A percentile compares a stretch with the other conserved stretches of the same genome.
Conservation (phyloP, 2,329 filamentous ascomycete genomes). For the Cladophialophora bantiana region DNA sequence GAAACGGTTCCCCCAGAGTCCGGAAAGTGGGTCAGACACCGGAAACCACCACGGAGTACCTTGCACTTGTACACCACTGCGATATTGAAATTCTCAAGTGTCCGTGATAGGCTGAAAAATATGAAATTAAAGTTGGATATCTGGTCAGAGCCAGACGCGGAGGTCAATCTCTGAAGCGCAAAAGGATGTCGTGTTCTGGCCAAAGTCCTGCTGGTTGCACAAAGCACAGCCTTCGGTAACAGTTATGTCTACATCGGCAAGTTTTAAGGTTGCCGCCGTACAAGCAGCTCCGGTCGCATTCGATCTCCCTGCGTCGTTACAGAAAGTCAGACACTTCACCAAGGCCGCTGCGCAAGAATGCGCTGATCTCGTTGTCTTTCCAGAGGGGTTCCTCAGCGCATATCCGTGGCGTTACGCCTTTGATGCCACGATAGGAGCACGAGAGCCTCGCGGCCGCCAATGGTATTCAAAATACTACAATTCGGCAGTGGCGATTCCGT, state of each 20-base stretch:
- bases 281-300: slow-evolving; percentile 18
- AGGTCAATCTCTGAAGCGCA: neutral
- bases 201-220: neutral
- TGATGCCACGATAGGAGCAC: slow-evolving; percentile 74
- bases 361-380: slow-evolving; percentile 79
- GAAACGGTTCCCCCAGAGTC: neutral
- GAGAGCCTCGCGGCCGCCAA: slow-evolving; percentile 73
- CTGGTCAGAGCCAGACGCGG: neutral
- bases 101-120: neutral
- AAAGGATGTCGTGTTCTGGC: slow-evolving; percentile 9
- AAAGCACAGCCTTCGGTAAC: neutral
- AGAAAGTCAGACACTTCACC: slow-evolving; percentile 49
- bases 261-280: slow-evolving; percentile 18
- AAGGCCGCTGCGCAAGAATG: slow-evolving; percentile 65
- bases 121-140: neutral
- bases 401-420: slow-evolving; percentile 84
- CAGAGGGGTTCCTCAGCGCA: slow-evolving; percentile 88
- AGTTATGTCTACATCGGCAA: neutral
- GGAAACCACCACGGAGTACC: neutral
- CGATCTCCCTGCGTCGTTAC: slow-evolving; percentile 8
- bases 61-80: neutral
- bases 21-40: neutral
- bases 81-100: neutral
- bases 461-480: slow-evolving; percentile 84
- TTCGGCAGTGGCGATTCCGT: slow-evolving; percentile 71